Percentiles rank a stretch among this genome's conserved stretches.
Conservation (phyloP, 495 filamentous ascomycete species). For the Annulohypoxylon nitens region DNA sequence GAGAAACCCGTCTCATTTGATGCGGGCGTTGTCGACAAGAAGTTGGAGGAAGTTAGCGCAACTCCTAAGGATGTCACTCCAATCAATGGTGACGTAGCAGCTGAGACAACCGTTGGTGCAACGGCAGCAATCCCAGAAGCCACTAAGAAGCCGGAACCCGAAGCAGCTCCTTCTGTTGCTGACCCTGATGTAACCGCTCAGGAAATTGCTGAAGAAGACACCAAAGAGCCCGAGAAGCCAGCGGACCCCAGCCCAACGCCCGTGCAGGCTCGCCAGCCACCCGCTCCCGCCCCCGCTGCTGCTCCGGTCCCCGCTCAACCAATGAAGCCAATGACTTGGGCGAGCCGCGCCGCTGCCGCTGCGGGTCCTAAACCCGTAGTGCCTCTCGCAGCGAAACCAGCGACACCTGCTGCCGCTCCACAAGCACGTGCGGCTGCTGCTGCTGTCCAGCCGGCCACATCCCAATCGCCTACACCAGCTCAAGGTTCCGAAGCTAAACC, state of each 20-base stretch:
- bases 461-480: constrained; percentile 49
- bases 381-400: constrained; percentile 61
- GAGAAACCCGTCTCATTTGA: constrained; percentile 61
- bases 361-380: constrained; percentile 61
- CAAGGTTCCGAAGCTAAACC: constrained; percentile 45
- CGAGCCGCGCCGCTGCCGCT: constrained; percentile 74
- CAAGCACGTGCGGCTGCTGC: constrained; percentile 42
- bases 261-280: constrained; percentile 59
- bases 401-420: constrained; percentile 57
- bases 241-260: constrained; percentile 72
- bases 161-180: constrained; percentile 48
- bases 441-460: constrained; percentile 25
- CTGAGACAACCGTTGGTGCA: constrained; percentile 59
- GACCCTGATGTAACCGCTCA: constrained; percentile 56
- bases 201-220: constrained; percentile 63
- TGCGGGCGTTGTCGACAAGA: constrained; percentile 62
- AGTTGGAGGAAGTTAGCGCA: constrained; percentile 61
- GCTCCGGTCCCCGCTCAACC: constrained; percentile 54
- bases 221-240: constrained; percentile 68
- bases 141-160: constrained; percentile 62
- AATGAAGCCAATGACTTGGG: constrained; percentile 87
- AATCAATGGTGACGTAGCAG: constrained; percentile 52
- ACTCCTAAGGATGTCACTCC: constrained; percentile 54
- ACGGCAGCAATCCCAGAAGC: constrained; percentile 63
- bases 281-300: constrained; percentile 54